phyloP scores from a whole-genome alignment of 106 monocot species.

The Agapanthus africanus region DNA sequence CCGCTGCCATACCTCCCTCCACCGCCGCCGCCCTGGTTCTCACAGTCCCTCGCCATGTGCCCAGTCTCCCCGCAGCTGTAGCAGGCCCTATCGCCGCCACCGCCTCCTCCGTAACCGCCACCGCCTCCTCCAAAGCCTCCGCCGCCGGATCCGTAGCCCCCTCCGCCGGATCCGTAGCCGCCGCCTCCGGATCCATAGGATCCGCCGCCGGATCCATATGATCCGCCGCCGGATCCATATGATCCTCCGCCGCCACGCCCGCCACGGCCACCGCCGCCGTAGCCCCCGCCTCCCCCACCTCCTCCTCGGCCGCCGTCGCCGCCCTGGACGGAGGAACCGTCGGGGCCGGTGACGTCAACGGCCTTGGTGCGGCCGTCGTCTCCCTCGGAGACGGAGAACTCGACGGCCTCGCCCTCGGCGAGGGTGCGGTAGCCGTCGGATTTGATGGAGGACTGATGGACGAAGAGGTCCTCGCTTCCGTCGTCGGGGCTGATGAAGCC shows the following conservation, averaged over 20 bases:
- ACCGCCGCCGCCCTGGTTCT: slow-evolving; percentile 21
- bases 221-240: slow-evolving; percentile 14
- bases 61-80: slow-evolving; percentile 8
- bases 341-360: slow-evolving; percentile 33
- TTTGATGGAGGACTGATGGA: slow-evolving; percentile 59
- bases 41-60: slow-evolving; percentile 12
- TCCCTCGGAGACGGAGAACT: slow-evolving; percentile 27
- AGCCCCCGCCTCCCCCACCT: slow-evolving; percentile 11
- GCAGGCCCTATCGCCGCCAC: slow-evolving; percentile 16
- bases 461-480: slow-evolving; percentile 57
- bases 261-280: slow-evolving; percentile 10
- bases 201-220: slow-evolving; percentile 9
- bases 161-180: slow-evolving; percentile 12
- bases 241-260: slow-evolving; percentile 8
- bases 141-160: slow-evolving; percentile 10
- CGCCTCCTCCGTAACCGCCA: background rate
- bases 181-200: slow-evolving; percentile 11
- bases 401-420: slow-evolving; percentile 31
- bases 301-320: slow-evolving; percentile 5
- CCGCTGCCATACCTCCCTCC: slow-evolving; percentile 16
- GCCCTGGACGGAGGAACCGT: slow-evolving; percentile 23
- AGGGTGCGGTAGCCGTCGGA: slow-evolving; percentile 36
- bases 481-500: slow-evolving; percentile 62
- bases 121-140: slow-evolving; percentile 16
- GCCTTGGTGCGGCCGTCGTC: slow-evolving; percentile 47